A percentile compares a stretch with the other conserved stretches of the same genome.
Evolutionary conservation across 306 rosid species (phyloP).

Genomic region (Delonix regia): DNA sequence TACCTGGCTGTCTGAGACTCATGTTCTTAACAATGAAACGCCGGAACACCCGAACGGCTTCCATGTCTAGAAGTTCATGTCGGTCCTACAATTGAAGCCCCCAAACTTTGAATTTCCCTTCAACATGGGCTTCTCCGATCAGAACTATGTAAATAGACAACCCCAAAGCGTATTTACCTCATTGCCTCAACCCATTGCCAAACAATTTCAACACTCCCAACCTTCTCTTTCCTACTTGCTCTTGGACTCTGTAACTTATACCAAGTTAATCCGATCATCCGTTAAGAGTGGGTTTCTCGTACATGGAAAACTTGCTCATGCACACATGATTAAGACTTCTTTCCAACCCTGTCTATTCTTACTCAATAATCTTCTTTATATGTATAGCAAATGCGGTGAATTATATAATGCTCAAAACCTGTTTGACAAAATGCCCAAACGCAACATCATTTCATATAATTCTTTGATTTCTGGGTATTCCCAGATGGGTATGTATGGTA

Average conservation of each 20-base stretch:
- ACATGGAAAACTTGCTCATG: constrained; percentile 48
- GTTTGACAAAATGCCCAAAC: constrained; percentile 48
- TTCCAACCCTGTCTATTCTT: constrained; percentile 44
- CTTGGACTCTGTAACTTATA: constrained; percentile 37
- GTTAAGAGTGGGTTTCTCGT: constrained; percentile 31
- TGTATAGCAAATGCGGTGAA: constrained; percentile 39
- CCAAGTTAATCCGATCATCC: constrained; percentile 42
- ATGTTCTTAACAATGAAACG: not conserved
- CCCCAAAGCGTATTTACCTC: constrained; percentile 14
- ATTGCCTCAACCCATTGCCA: not conserved
- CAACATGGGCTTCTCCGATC: not conserved
- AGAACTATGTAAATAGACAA: constrained; percentile 11
- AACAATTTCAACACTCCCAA: not conserved
- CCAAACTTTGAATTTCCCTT: not conserved
- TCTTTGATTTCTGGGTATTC: constrained; percentile 49
- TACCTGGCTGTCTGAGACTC: too few relatives aligned
- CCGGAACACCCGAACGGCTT: not conserved
- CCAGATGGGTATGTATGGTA: constrained; percentile 26
- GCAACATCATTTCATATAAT: constrained; percentile 42
- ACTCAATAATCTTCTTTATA: constrained; percentile 45
- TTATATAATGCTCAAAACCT: constrained; percentile 28
- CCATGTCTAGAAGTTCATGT: not conserved
- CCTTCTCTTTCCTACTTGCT: constrained; percentile 14
- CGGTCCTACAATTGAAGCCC: not conserved
- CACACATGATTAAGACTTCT: constrained; percentile 41